A percentile compares a stretch with the other conserved stretches of the same genome.
phyloP scores from a whole-genome alignment of 495 filamentous ascomycete genomes.

The Penicillium daleae region DNA sequence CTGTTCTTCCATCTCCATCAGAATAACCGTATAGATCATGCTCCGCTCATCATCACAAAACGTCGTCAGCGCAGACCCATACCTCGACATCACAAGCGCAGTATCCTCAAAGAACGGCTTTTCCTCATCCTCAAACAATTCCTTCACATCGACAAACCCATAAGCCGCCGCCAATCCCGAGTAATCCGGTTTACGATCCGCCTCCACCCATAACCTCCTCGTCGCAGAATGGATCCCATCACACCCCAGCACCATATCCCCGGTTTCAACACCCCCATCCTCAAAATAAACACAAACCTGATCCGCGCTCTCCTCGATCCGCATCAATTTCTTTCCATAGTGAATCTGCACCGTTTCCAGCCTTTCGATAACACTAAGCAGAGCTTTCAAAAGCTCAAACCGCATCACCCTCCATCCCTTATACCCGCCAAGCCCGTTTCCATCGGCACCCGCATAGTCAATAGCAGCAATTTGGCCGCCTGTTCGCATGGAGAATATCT shows the following conservation, averaged over 20 bases:
- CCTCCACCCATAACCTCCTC: constrained; percentile 40
- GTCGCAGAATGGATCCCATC: constrained; percentile 59
- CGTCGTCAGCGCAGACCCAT: constrained; percentile 11
- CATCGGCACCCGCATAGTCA: constrained; percentile 32
- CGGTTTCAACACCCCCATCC: constrained; percentile 40
- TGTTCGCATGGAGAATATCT: constrained; percentile 2
- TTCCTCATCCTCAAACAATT: constrained; percentile 1
- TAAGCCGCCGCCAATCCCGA: constrained; percentile 9
- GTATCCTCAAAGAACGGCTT: constrained; percentile 10
- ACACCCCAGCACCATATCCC: constrained; percentile 55
- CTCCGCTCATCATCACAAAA: constrained; percentile 24
- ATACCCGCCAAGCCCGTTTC: constrained; percentile 34
- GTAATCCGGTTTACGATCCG: constrained; percentile 9
- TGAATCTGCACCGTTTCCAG: not conserved
- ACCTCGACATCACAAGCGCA: constrained; percentile 11
- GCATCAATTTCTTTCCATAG: constrained; percentile 6
- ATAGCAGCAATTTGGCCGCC: not conserved
- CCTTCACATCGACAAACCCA: constrained; percentile 9
- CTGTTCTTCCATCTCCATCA: constrained; percentile 30
- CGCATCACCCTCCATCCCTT: constrained; percentile 37
- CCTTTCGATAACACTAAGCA: constrained; percentile 19
- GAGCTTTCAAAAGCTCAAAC: constrained; percentile 21
- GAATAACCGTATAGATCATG: constrained; percentile 41
- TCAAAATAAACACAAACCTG: constrained; percentile 38
- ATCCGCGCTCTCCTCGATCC: not conserved